A percentile compares a stretch with the other conserved stretches of the same genome.
Conservation (phyloP, 768 basidiomycete species). For the Rossbeevera mucosa region DNA sequence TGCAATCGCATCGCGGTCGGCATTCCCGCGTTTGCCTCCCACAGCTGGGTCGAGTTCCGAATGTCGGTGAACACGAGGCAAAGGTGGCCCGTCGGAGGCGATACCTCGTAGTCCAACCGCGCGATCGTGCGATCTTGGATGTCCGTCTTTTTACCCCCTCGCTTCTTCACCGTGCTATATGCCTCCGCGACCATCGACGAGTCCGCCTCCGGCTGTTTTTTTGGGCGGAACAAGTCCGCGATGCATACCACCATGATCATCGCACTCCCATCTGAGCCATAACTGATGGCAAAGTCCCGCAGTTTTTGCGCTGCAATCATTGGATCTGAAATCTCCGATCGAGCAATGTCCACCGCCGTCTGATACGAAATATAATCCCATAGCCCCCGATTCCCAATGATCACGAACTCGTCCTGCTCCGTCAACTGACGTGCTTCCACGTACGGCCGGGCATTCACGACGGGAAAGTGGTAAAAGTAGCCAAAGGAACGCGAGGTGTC, state of each 20-base stretch:
- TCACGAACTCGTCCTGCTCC: conserved; percentile 91
- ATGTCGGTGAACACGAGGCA: conserved; percentile 98
- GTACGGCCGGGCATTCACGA: conserved; percentile 86
- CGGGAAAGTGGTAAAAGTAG: conserved; percentile 82
- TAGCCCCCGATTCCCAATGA: conserved; percentile 86
- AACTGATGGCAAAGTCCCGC: conserved; percentile 93
- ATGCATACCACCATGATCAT: conserved; percentile 98
- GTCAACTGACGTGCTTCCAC: conserved; percentile 64
- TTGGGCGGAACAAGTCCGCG: conserved; percentile 66
- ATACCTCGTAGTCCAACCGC: conserved; percentile 72
- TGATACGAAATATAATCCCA: conserved; percentile 96
- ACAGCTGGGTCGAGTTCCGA: conserved; percentile 91
- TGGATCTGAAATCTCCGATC: conserved; percentile 61
- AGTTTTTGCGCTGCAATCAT: conserved; percentile 96
- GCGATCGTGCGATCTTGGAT: conserved; percentile 54
- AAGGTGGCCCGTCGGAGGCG: conserved; percentile 80
- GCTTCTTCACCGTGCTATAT: conserved; percentile 28
- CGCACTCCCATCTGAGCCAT: conserved; percentile 87
- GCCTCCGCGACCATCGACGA: conserved; percentile 37
- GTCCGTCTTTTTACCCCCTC: conserved; percentile 42
- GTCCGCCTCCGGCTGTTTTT: conserved; percentile 36
- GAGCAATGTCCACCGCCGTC: conserved; percentile 93
- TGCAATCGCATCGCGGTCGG: conserved; percentile 88
- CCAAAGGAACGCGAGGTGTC: conserved; percentile 94
- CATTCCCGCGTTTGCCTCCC: conserved; percentile 97